Evolutionary conservation across 108 stramenopile species (phyloP).

Genomic region (Aurantiochytrium sp.): DNA sequence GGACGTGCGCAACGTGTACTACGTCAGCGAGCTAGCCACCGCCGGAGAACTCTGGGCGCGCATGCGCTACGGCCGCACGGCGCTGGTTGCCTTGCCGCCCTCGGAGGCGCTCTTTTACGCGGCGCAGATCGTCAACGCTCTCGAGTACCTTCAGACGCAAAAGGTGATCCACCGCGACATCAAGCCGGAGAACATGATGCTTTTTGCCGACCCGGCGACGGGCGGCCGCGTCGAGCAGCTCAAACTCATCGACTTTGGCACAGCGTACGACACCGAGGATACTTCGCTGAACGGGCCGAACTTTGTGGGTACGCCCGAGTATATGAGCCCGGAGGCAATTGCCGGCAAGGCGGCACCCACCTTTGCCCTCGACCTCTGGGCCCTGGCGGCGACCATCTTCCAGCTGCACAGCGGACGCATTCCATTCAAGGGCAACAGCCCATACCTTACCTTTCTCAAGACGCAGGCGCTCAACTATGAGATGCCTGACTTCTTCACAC

Average conservation of each 20-base stretch:
- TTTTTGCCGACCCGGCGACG: conserved; percentile 45
- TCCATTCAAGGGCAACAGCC: conserved; percentile 21
- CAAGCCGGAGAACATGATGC: conserved; percentile 88
- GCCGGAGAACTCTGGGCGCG: conserved; percentile 83
- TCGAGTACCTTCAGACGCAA: conserved; percentile 78
- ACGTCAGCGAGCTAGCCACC: conserved; percentile 75
- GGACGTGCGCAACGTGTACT: conserved; percentile 70
- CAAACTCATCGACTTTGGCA: conserved; percentile 93
- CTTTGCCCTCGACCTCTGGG: conserved; percentile 37
- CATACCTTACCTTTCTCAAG: conserved; percentile 27
- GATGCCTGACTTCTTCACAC: neutral
- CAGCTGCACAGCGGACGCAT: conserved; percentile 17
- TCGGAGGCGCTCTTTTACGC: conserved; percentile 70
- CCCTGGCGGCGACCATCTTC: conserved; percentile 6
- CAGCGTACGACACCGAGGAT: conserved; percentile 85
- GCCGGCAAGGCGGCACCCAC: conserved; percentile 49
- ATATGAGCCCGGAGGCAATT: conserved; percentile 91
- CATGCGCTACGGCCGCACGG: conserved; percentile 42
- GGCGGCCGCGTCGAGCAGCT: conserved; percentile 63
- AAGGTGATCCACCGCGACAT: conserved; percentile 94
- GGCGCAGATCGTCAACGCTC: conserved; percentile 73
- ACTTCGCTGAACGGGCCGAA: conserved; percentile 94
- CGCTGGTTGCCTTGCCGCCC: conserved; percentile 36
- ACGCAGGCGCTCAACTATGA: conserved; percentile 26
- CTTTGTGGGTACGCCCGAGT: conserved; percentile 98